Evolutionary conservation across 768 basidiomycete genomes (phyloP).

Genomic region (Dioszegia aurantiaca): DNA sequence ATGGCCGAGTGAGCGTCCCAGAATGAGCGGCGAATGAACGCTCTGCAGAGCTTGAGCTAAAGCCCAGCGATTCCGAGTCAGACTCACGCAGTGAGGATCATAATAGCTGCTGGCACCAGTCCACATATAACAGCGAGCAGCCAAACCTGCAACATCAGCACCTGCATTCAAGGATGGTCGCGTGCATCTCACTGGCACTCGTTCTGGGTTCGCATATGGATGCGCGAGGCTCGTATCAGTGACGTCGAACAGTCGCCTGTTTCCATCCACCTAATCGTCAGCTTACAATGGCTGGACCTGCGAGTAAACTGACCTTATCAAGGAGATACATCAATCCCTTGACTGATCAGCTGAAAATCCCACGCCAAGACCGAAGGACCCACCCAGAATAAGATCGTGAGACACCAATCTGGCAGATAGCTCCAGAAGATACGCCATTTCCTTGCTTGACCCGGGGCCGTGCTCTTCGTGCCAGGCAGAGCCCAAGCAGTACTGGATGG

Average conservation of each 20-base stretch:
- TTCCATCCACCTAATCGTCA: conserved; percentile 29
- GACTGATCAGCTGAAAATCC: background rate
- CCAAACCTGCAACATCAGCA: conserved; percentile 31
- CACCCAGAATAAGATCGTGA: conserved; percentile 49
- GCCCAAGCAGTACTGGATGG: background rate
- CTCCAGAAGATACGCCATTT: conserved; percentile 34
- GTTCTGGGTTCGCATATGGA: conserved; percentile 44
- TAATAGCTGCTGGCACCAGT: conserved; percentile 42
- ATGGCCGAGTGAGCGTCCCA: conserved; percentile 45
- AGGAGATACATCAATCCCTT: conserved; percentile 47
- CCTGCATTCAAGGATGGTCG: background rate
- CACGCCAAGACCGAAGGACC: conserved; percentile 9
- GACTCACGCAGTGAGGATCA: conserved; percentile 42
- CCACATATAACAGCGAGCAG: conserved; percentile 43
- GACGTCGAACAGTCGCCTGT: conserved; percentile 41
- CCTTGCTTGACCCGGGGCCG: conserved; percentile 5
- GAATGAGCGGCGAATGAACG: conserved; percentile 30
- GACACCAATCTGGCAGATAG: conserved; percentile 47
- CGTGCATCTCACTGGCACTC: conserved; percentile 33
- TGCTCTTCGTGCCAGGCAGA: background rate
- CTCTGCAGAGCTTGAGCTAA: conserved; percentile 14
- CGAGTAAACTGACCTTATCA: conserved; percentile 51
- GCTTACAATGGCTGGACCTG: background rate
- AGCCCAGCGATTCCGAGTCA: too few relatives aligned
- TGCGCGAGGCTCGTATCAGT: conserved; percentile 43